Base-by-base conservation (phyloP, 768 basidiomycete genomes). In the Leucocoprinus sp. region DNA sequence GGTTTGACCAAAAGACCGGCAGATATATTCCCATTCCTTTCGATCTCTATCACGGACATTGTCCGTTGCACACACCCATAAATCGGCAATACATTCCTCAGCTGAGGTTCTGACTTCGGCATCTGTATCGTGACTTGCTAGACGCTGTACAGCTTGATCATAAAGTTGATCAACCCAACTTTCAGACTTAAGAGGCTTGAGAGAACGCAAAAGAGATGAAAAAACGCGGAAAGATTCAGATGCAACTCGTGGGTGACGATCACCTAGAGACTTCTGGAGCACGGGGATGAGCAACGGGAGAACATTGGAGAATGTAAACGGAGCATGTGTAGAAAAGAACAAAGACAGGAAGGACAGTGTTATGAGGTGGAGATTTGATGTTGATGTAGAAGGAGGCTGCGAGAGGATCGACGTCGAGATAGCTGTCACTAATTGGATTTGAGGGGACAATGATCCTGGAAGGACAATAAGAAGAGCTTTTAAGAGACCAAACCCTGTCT, bases 201-300 rank as follows among this genome's bases (percentile, higher is more conserved):
- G 65, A 2, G 86, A 74, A 51, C 76, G 81, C 23, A 96, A 71
- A 5, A 99, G 67, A 1, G 91, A 74, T 2, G 91, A 90, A 55
- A 90, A 91, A 1, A 83, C 85, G 28, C 80, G 78, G 74, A 98
- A 92, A 0, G 91, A 76, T 56, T 93, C 91, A 2, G 91, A 82
- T 4, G 81, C 84, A 49, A 97, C 77, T 49, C 91, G 82, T 27
- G 93, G 93, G 58, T 93, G 88, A 53, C 84, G 82, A 61, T 98
- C 93, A 15, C 67, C 66, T 37, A 89, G 69, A 8, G 82, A 78
- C 45, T 77, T 78, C 33, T 93, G 74, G 29, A 98, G 74, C 11
- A 81, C 76, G 1, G 86, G 80, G 0, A 82, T 82, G 28, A 98
- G 67, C 12, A 68, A 67, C 1, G 80, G 64, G n/a, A 97, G 71